Conservation (phyloP, 345 rosid species). For the Aquilaria sinensis region DNA sequence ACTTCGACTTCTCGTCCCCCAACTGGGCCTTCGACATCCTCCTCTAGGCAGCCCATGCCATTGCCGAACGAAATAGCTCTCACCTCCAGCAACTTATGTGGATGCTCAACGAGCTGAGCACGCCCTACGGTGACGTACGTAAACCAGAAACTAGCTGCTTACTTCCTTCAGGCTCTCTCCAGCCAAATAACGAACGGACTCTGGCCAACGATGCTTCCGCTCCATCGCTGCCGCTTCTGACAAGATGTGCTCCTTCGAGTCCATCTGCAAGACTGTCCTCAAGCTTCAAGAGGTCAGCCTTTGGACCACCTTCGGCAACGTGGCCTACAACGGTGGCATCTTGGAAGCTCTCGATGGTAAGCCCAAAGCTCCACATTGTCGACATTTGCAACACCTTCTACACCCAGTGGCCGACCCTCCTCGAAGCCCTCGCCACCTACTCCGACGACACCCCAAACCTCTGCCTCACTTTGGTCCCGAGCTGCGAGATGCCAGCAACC, state of each 20-base stretch:
- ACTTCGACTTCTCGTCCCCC: conserved; percentile 55
- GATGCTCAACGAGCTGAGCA: conserved; percentile 84
- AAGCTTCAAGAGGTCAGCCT: conserved; percentile 96
- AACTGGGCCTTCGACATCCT: conserved; percentile 72
- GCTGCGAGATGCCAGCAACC: conserved; percentile 32
- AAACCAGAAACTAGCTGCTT: conserved; percentile 74
- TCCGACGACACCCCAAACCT: conserved; percentile 86
- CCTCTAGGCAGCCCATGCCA: conserved; percentile 65
- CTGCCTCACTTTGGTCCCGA: conserved; percentile 56
- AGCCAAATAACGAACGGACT: conserved; percentile 63
- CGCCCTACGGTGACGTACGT: conserved; percentile 76
- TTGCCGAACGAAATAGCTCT: conserved; percentile 47
- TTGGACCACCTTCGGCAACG: conserved; percentile 98
- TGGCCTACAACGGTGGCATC: conserved; percentile 84
- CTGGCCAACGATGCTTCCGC: conserved; percentile 64
- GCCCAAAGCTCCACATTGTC: conserved; percentile 65
- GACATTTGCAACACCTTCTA: conserved; percentile 90
- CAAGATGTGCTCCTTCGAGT: conserved; percentile 69
- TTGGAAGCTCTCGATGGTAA: conserved; percentile 92
- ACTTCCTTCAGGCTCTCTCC: conserved; percentile 86
- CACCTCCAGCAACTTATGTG: conserved; percentile 82
- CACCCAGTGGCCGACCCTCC: conserved; percentile 98
- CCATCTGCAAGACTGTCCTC: conserved; percentile 68
- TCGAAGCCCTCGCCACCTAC: conserved; percentile 94
- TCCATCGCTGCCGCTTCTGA: conserved; percentile 62